Evolutionary conservation across 1,284 basidiomycete genomes (phyloP).

Genomic region (Ganoderma meredithae): DNA sequence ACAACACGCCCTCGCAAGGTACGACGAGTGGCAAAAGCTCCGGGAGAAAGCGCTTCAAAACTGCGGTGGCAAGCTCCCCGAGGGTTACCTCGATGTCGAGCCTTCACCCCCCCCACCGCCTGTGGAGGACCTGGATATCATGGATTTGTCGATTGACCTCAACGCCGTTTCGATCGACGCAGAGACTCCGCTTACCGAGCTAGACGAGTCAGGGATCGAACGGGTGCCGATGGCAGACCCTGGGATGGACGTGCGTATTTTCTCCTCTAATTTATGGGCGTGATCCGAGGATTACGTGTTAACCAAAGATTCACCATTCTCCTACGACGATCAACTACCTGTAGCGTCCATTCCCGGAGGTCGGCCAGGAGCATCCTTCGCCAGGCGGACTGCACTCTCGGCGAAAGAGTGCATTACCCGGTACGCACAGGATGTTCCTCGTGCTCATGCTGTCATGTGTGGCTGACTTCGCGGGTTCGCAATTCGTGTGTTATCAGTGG

Average conservation of each 20-base stretch:
- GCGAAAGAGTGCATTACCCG: conserved; percentile 86
- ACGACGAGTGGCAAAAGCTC: conserved; percentile 86
- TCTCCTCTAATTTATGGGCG: conserved; percentile 33
- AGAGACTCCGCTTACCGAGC: conserved; percentile 66
- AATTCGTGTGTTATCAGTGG: conserved; percentile 57
- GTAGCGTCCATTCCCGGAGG: conserved; percentile 70
- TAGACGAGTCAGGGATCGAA: conserved; percentile 87
- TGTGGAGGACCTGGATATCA: conserved; percentile 82
- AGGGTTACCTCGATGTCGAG: conserved; percentile 69
- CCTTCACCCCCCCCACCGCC: conserved; percentile 81
- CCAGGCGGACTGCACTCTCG: conserved; percentile 76
- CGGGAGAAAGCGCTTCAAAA: conserved; percentile 79
- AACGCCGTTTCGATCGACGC: conserved; percentile 86
- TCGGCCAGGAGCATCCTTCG: conserved; percentile 56
- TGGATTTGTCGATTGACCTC: conserved; percentile 88
- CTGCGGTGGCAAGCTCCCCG: conserved; percentile 68
- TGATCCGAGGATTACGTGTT: conserved; percentile 35
- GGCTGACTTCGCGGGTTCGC: conserved; percentile 22
- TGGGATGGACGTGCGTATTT: conserved; percentile 77
- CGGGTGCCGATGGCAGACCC: conserved; percentile 90
- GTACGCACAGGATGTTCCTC: conserved; percentile 50
- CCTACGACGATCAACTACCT: conserved; percentile 31
- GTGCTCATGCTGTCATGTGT: background rate
- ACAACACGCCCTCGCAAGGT: conserved; percentile 80
- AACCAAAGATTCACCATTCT: conserved; percentile 29